These are phyloP conservation scores for Ulota crispa DNA, from an alignment of 225 moss, liverwort and hornwort genomes.

Conservation along the genomic window DNA sequence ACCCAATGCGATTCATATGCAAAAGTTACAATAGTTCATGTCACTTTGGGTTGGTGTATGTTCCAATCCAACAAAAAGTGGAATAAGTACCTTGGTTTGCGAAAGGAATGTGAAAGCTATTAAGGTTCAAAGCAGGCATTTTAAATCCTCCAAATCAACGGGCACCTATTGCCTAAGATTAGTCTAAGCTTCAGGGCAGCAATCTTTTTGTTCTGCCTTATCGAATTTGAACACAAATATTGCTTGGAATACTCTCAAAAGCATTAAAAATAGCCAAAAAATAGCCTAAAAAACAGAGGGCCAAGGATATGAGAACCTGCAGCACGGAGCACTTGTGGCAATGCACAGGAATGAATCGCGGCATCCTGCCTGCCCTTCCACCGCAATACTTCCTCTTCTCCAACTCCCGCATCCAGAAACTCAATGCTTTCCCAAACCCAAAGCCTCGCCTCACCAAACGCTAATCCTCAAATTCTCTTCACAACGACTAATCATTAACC, in stretches of 20 bases:
- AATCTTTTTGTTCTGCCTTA: not conserved
- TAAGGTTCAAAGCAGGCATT: not conserved
- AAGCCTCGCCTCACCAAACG: not conserved
- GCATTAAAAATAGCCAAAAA: too few relatives aligned
- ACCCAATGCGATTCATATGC: not conserved
- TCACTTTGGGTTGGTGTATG: not conserved
- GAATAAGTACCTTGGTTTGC: not conserved
- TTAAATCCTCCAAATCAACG: not conserved
- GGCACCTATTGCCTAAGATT: not conserved
- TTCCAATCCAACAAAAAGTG: not conserved
- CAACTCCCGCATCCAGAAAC: conserved; percentile 21
- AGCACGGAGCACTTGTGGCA: conserved; percentile 46
- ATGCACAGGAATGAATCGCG: conserved; percentile 50
- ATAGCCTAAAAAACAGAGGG: too few relatives aligned
- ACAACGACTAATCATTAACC: not conserved
- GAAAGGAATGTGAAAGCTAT: not conserved
- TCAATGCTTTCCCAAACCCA: not conserved
- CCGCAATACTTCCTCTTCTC: not conserved
- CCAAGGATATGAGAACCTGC: conserved; percentile 20
- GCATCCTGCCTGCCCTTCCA: conserved; percentile 21
- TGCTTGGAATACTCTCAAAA: not conserved
- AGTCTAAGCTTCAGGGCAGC: not conserved
- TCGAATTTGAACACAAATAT: not conserved
- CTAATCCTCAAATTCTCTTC: not conserved
- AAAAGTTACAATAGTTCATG: not conserved